phyloP scores from a whole-genome alignment of 75 land plant genomes.

The Selaginella tamariscina region DNA sequence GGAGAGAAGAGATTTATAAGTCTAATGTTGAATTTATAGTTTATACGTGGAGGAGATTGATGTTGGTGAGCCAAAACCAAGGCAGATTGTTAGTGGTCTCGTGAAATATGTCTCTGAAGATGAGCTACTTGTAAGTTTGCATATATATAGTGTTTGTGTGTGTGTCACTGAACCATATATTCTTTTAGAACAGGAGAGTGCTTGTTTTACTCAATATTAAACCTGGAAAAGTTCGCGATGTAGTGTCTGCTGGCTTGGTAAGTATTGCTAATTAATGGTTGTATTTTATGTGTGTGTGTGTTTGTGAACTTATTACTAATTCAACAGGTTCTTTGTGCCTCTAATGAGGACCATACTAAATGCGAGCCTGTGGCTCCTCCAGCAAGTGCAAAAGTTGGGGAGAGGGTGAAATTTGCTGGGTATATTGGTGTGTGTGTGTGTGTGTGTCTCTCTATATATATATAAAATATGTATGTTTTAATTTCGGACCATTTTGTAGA shows the following conservation, averaged over 20 bases:
- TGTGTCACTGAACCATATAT: neutral
- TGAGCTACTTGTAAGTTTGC: conserved; percentile 43
- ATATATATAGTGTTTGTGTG: no score
- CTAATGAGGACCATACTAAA: conserved; percentile 64
- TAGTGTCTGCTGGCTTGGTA: conserved; percentile 89
- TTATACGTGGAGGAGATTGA: conserved; percentile 94
- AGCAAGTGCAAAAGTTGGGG: conserved; percentile 60
- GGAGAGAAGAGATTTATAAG: neutral
- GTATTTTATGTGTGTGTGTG: neutral
- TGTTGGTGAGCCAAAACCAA: conserved; percentile 61
- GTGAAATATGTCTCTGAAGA: conserved; percentile 73
- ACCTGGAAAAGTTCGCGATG: conserved; percentile 91
- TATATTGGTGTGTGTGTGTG: no score
- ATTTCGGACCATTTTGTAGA: conserved; percentile 17
- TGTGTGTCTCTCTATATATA: neutral
- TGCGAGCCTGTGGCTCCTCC: conserved; percentile 90
- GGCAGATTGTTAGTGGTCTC: conserved; percentile 98
- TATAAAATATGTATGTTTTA: neutral
- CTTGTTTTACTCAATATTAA: conserved; percentile 86
- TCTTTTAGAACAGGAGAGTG: conserved; percentile 70
- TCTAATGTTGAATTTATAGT: conserved; percentile 23
- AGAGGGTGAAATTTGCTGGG: conserved; percentile 71
- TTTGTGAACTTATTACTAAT: neutral
- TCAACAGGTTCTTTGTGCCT: conserved; percentile 80
- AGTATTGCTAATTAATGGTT: neutral